Evolutionary conservation across 345 rosid genomes (phyloP), one percentile per base, ranked within the genome.

Genomic region (Aurinia saxatilis): DNA sequence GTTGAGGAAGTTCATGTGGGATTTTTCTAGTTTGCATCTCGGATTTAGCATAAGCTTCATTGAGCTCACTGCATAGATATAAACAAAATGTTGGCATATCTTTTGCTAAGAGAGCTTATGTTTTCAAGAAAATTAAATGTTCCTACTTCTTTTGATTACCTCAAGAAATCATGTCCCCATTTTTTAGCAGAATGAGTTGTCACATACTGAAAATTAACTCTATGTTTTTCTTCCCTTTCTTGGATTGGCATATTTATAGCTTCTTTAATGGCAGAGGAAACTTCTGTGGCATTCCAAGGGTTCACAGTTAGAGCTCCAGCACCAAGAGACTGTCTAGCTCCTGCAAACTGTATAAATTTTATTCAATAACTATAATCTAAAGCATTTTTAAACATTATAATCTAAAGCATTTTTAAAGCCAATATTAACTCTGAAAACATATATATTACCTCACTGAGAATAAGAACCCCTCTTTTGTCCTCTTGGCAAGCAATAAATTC

Each of bases 401-500:
- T 2, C 25, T 21, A 21, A 21, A 21, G 4, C 2, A 1, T 21
- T 21, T 21, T 21, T 21, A 21, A 21, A 21, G 2, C 25, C 25
- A 21, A 21, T 21, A 21, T 21, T 21, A 21, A 21, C 25, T 4
- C 4, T 21, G 25, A 21, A 21, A 21, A 4, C 4, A 21, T 21
- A 21, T 21, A 21, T 21, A 21, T 21, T 52, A 92, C 96, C 79
- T 91, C 98, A 66, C 98, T 91, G 50, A 91, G 95, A 78, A 91
- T 82, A 53, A 91, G 96, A 77, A 92, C 98, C 50, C 98, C 98
- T 68, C 83, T 92, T 80, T 92, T 89, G 4, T 72, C 72, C 51
- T 78, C 95, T 80, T 91, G 98, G 76, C 96, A 89, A 37, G 96
- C 98, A 56, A 88, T 85, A 73, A 86, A 92, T 77, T 91, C 96